Conservation (phyloP, 2,329 filamentous ascomycete genomes). For the Penicillium italicum region DNA sequence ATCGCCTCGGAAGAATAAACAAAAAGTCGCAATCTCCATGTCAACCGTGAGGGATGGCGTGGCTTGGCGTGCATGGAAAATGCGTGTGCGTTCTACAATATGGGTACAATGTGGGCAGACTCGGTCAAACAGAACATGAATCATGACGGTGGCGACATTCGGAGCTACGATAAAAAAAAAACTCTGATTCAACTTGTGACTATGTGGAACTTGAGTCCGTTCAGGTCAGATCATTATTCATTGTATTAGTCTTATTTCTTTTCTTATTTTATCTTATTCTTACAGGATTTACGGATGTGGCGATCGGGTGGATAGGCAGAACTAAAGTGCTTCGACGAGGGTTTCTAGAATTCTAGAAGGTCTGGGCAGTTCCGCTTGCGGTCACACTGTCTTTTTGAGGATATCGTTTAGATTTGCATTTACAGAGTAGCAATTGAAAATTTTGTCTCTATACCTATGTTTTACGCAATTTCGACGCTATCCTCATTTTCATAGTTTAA, state of each 20-base stretch:
- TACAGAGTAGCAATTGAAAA: not conserved
- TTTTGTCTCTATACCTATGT: not conserved
- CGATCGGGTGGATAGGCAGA: constrained; percentile 14
- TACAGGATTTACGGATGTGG: constrained; percentile 14
- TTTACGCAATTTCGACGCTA: not conserved
- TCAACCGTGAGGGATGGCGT: not conserved
- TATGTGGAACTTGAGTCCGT: not conserved
- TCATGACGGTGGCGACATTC: not conserved
- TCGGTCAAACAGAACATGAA: not conserved
- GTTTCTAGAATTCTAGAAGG: constrained; percentile 23
- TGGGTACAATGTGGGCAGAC: not conserved
- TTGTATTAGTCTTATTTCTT: not conserved
- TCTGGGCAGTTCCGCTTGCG: constrained; percentile 3
- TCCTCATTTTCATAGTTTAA: not conserved
- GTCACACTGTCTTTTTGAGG: not conserved
- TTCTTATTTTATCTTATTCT: not conserved
- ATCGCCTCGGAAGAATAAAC: not conserved
- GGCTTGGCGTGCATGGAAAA: constrained; percentile 3
- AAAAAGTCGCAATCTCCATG: not conserved
- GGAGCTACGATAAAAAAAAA: constrained; percentile 1
- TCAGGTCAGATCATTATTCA: not conserved
- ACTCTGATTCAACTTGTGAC: constrained; percentile 1
- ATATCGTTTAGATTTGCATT: too few species aligned
- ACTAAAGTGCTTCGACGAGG: constrained; percentile 14
- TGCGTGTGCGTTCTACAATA: not conserved